These are phyloP conservation scores for Picocystis salinarum DNA, from an alignment of 139 green algal genomes.

Conservation along the genomic window DNA sequence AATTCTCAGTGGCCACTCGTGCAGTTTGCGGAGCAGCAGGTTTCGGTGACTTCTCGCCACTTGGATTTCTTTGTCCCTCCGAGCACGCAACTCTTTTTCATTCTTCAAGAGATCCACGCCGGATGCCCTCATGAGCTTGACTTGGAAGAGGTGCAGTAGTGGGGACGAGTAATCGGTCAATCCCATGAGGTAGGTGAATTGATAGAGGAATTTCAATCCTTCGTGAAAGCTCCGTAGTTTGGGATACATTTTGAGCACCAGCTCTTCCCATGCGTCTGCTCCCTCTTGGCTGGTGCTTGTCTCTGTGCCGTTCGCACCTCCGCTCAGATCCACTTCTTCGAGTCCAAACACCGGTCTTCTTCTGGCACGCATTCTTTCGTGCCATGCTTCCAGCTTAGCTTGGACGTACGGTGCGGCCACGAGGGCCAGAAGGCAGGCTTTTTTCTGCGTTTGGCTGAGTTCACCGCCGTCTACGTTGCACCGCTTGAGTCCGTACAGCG, in stretches of 20 bases:
- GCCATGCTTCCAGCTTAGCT: slow-evolving; percentile 32
- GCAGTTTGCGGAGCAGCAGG: slow-evolving; percentile 7
- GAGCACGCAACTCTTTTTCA: slow-evolving; percentile 22
- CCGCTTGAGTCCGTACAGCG: too few relatives aligned
- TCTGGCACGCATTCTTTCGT: slow-evolving; percentile 12
- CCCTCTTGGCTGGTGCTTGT: background rate
- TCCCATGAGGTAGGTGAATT: slow-evolving; percentile 48
- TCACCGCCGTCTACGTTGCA: background rate
- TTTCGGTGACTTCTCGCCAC: background rate
- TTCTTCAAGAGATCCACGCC: too few relatives aligned
- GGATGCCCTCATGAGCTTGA: slow-evolving; percentile 35
- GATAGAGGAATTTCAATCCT: slow-evolving; percentile 33
- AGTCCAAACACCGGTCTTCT: slow-evolving; percentile 7
- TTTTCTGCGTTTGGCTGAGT: background rate
- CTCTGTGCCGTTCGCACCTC: background rate
- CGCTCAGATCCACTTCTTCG: slow-evolving; percentile 4
- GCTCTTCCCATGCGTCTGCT: slow-evolving; percentile 1
- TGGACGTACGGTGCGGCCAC: slow-evolving; percentile 30
- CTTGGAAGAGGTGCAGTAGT: slow-evolving; percentile 28
- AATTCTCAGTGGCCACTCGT: slow-evolving; percentile 14
- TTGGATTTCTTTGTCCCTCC: background rate
- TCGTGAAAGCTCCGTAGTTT: slow-evolving; percentile 28
- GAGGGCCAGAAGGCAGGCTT: background rate
- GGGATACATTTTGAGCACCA: slow-evolving; percentile 24
- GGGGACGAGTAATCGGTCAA: slow-evolving; percentile 26